phyloP scores from a whole-genome alignment of 352 stramenopile genomes.

The Phytophthora quininea region DNA sequence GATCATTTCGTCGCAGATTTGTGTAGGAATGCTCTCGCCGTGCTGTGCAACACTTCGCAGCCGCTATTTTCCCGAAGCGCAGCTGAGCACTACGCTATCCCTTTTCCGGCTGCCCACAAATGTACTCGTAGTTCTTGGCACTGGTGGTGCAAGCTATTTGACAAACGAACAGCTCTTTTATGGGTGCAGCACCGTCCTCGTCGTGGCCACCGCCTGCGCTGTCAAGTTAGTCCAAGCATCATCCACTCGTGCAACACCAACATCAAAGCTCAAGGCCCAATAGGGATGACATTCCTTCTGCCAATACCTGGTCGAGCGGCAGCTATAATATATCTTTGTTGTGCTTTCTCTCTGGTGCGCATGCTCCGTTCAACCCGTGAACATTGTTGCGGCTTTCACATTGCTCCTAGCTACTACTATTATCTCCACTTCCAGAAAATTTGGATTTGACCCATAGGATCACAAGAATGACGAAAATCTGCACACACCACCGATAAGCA shows the following conservation, averaged over 20 bases:
- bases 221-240: constrained; percentile 26
- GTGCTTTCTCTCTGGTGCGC: constrained; percentile 3
- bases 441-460: constrained; percentile 65
- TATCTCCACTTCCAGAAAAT: constrained; percentile 32
- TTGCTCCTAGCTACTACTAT: constrained; percentile 26
- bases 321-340: constrained; percentile 35
- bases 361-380: constrained; percentile 4
- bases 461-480: constrained; percentile 58
- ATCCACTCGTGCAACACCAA: constrained; percentile 10
- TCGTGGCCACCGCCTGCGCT: constrained; percentile 40
- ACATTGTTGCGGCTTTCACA: constrained; percentile 12
- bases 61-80: constrained; percentile 45
- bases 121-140: constrained; percentile 64
- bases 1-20: constrained; percentile 35
- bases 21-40: constrained; percentile 57
- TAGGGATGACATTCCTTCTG: constrained; percentile 31
- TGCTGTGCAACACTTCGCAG: constrained; percentile 62
- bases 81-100: constrained; percentile 54
- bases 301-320: constrained; percentile 19
- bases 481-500: constrained; percentile 2
- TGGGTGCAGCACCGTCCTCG: constrained; percentile 44
- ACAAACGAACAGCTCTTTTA: constrained; percentile 44
- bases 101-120: constrained; percentile 72
- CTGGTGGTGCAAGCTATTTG: constrained; percentile 41
- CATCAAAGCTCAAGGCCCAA: constrained; percentile 32